Evolutionary conservation across 1,139 yeast species (phyloP), one percentile per base, ranked within the genome.

Genomic region (Geotrichum bryndzae): DNA sequence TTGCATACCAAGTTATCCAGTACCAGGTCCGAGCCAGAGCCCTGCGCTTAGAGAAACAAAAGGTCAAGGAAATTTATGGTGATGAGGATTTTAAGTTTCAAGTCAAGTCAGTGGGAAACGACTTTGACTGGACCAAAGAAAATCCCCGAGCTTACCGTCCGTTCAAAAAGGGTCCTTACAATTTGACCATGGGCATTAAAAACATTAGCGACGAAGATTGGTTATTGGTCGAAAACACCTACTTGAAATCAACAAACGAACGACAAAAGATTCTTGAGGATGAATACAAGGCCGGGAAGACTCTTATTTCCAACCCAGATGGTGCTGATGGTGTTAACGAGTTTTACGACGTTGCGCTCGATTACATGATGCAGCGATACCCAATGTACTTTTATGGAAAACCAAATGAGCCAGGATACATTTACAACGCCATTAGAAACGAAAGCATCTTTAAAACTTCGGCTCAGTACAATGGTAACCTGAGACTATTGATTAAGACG

Each of bases 121-220:
- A 58, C 27, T 74, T 73, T 58, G 69, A 71, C 64, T 87, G 89
- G 87, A 67, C 74, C 18, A 67, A 68, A 10, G 73, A 76, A 3
- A 72, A 75, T 60, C 90, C 86, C n/a, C 73, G 75, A 62, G 79
- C 75, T 57, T 81, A 78, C 71, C 80, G 90, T 60, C 90, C 90
- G 3, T 83, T 84, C 76, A 84, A 84, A 69, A 80, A 83, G 60
- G 87, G 86, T 2, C 79, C 77, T 51, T 87, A 85, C 69, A 82
- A 82, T 66, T 74, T 88, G 73, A 87, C 87, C 4, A 84, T 88
- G 89, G 92, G 88, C 0, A 80, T 87, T 59, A 79, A 79, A 62
- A 79, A 77, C 58, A 72, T 84, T 54, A 80, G 81, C 41, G 79
- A 82, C 3, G 81, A 82, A 58, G 90, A 88, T 61, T 85, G 88